phyloP scores from a whole-genome alignment of 495 filamentous ascomycete genomes.

The Tricharina praecox region DNA sequence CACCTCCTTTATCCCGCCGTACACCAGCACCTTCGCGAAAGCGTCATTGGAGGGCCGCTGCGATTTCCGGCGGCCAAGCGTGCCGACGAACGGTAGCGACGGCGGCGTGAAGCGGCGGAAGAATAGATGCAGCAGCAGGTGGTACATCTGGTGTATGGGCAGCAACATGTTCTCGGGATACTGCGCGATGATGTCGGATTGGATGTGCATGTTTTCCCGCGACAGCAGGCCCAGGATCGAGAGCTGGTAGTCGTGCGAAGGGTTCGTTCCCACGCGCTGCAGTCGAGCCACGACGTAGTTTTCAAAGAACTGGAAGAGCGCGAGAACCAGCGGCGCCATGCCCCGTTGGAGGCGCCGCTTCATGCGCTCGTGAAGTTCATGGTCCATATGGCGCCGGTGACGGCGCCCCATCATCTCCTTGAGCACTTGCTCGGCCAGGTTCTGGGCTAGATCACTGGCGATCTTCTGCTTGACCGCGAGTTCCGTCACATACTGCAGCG shows the following conservation, averaged over 20 bases:
- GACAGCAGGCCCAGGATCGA: conserved; percentile 6
- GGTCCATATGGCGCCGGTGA: conserved; percentile 15
- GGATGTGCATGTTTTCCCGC: conserved; percentile 18
- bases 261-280: conserved; percentile 13
- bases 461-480: conserved; percentile 20
- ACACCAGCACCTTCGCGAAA: conserved; percentile 21
- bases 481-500: conserved; percentile 21
- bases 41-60: conserved; percentile 17
- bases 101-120: conserved; percentile 19
- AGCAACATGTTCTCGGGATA: conserved; percentile 24
- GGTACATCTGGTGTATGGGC: conserved; percentile 25
- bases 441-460: conserved; percentile 16
- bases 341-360: conserved; percentile 14
- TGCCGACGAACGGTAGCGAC: conserved; percentile 7
- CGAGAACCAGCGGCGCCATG: conserved; percentile 23
- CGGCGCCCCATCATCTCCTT: conserved; percentile 24
- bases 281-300: conserved; percentile 19
- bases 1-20: conserved; percentile 22
- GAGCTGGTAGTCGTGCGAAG: too few relatives aligned
- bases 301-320: conserved; percentile 24
- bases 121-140: conserved; percentile 23
- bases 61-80: conserved; percentile 16
- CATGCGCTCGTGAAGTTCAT: conserved; percentile 21
- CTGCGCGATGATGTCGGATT: conserved; percentile 21
- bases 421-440: conserved; percentile 20